Conservation (phyloP, 2,329 filamentous ascomycete species). For the Colletotrichum zoysiae region DNA sequence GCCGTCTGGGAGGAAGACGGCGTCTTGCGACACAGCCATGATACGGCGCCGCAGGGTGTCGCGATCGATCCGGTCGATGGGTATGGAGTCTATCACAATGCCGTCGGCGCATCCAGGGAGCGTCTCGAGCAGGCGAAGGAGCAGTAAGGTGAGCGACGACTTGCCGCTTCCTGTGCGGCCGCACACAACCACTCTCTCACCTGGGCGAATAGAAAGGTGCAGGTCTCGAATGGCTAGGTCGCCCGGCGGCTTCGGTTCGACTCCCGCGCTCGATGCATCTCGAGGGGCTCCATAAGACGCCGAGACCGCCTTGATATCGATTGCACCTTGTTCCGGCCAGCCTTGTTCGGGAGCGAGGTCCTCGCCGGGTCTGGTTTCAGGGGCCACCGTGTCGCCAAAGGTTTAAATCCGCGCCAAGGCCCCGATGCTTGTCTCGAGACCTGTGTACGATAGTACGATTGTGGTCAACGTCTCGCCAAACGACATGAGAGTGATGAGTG, state of each 20-base stretch:
- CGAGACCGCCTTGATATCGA: constrained; percentile 48
- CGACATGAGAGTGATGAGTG: constrained; percentile 54
- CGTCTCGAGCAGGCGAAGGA: constrained; percentile 58
- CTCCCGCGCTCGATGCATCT: no score
- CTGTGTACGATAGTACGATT: constrained; percentile 51
- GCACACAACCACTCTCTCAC: constrained; percentile 53
- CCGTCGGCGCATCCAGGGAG: constrained; percentile 43
- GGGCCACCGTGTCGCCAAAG: constrained; percentile 45
- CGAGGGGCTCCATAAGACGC: constrained; percentile 48
- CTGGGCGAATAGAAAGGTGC: constrained; percentile 47
- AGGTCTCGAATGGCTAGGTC: constrained; percentile 47
- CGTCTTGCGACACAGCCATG: constrained; percentile 66
- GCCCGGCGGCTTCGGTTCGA: constrained; percentile 4
- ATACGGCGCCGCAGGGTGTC: constrained; percentile 59
- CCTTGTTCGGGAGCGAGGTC: constrained; percentile 37
- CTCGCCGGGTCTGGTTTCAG: constrained; percentile 45
- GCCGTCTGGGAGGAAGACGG: constrained; percentile 62
- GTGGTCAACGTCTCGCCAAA: constrained; percentile 50
- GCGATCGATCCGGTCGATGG: constrained; percentile 55
- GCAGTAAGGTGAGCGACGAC: constrained; percentile 56
- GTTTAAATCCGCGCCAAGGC: constrained; percentile 47
- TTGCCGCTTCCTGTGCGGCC: constrained; percentile 59
- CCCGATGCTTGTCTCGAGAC: constrained; percentile 48
- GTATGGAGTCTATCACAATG: constrained; percentile 59
- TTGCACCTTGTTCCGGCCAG: constrained; percentile 50